A percentile compares a stretch with the other conserved stretches of the same genome.
phyloP scores from a whole-genome alignment of 148 eudicot genomes.

The Spergularia marina region DNA sequence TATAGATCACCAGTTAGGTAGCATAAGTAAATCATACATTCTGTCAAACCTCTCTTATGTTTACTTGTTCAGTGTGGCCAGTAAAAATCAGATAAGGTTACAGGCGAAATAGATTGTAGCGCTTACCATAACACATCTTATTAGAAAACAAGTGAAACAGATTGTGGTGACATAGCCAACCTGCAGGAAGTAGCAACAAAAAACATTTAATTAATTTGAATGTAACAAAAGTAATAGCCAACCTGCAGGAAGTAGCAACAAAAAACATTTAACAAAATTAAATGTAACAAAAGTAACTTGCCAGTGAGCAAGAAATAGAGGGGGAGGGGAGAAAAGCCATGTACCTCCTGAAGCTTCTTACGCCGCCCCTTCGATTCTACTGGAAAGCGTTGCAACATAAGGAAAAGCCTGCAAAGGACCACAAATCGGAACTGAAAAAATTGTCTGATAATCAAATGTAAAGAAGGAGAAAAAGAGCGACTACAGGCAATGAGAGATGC shows the following conservation, averaged over 20 bases:
- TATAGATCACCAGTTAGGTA: too few species aligned
- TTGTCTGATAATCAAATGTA: neutral
- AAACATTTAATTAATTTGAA: neutral
- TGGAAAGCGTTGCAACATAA: conserved; percentile 91
- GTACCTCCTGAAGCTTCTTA: conserved; percentile 94
- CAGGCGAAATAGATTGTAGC: neutral
- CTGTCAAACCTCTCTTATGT: neutral
- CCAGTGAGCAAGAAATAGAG: neutral
- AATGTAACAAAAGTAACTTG: neutral
- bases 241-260: neutral
- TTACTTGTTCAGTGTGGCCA: neutral
- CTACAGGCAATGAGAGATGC: neutral
- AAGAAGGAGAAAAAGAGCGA: neutral
- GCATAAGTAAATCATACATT: too few species aligned
- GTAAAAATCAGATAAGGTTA: conserved; percentile 8
- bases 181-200: conserved; percentile 23
- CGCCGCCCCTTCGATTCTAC: conserved; percentile 95
- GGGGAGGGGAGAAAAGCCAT: neutral
- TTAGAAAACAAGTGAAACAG: conserved; percentile 85
- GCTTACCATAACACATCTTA: conserved; percentile 92
- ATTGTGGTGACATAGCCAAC: conserved; percentile 88
- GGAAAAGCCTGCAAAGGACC: conserved; percentile 67
- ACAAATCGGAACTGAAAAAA: neutral
- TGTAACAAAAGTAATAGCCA: neutral
- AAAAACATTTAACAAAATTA: neutral